A percentile compares a stretch with the other conserved stretches of the same genome.
These are phyloP conservation scores for Boletellus ananas DNA, from an alignment of 768 basidiomycete species.

Conservation along the genomic window DNA sequence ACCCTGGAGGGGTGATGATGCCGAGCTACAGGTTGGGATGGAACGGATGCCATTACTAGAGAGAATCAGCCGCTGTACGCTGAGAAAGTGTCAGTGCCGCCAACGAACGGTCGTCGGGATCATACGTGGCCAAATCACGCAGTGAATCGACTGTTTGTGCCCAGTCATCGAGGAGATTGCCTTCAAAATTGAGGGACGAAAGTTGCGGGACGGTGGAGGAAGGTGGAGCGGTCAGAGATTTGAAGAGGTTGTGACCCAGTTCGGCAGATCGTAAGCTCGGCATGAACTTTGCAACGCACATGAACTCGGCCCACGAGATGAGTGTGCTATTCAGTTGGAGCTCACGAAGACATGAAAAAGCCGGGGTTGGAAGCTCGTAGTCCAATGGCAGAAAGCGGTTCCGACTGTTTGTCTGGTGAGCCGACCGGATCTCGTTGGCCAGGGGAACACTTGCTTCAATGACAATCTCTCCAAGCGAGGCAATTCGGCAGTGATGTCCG, in stretches of 20 bases:
- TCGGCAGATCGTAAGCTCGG: conserved; percentile 55
- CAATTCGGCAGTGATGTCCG: conserved; percentile 59
- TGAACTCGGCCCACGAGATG: conserved; percentile 67
- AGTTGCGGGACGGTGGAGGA: conserved; percentile 30
- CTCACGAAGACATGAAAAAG: conserved; percentile 55
- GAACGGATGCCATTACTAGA: conserved; percentile 54
- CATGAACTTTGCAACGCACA: conserved; percentile 48
- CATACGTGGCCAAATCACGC: conserved; percentile 43
- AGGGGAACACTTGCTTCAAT: conserved; percentile 65
- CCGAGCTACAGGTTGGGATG: conserved; percentile 38
- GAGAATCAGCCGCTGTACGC: conserved; percentile 63
- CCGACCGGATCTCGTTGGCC: conserved; percentile 12
- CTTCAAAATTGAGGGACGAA: conserved; percentile 63
- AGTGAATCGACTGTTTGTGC: conserved; percentile 43
- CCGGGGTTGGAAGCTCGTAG: conserved; percentile 31
- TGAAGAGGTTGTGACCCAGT: conserved; percentile 66
- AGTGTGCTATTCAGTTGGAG: conserved; percentile 73
- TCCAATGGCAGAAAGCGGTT: conserved; percentile 55
- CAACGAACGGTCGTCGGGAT: not conserved
- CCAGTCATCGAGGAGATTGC: conserved; percentile 63
- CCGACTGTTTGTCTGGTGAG: conserved; percentile 43
- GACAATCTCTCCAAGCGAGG: conserved; percentile 59
- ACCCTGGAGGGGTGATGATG: conserved; percentile 26
- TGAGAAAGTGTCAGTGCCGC: conserved; percentile 14
- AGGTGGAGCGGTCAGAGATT: conserved; percentile 25